A percentile compares a stretch with the other conserved stretches of the same genome.
These are phyloP conservation scores for Salicornia ramosissima DNA, from an alignment of 148 eudicot species.

Conservation along the genomic window DNA sequence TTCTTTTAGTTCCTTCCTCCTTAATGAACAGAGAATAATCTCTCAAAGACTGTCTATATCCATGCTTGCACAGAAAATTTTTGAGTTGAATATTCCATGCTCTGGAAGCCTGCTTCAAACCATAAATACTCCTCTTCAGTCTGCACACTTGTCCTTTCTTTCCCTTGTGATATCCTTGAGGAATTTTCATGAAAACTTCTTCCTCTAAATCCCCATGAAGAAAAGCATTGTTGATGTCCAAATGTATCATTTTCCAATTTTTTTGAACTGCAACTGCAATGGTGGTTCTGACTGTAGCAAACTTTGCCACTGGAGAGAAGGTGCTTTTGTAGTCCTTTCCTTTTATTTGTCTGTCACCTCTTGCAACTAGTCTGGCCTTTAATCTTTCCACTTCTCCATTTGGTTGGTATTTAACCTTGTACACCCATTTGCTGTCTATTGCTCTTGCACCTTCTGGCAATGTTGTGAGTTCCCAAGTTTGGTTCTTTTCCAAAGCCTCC, in stretches of 20 bases:
- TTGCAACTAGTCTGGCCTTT: too few relatives aligned
- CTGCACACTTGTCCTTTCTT: not conserved
- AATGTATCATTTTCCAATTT: not conserved
- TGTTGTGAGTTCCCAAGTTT: not conserved
- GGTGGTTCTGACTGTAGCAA: not conserved
- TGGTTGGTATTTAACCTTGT: too few relatives aligned
- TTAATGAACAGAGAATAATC: too few relatives aligned
- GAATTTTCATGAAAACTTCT: not conserved
- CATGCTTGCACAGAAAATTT: too few relatives aligned
- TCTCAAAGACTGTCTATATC: too few relatives aligned
- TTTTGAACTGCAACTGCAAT: not conserved
- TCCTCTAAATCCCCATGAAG: not conserved
- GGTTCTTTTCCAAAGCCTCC: not conserved
- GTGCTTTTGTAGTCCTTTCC: not conserved
- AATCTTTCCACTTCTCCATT: too few relatives aligned
- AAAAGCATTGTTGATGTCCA: not conserved
- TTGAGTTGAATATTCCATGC: not conserved
- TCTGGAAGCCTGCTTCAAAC: not conserved
- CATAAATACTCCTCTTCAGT: not conserved
- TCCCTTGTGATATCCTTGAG: not conserved
- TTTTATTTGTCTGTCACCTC: too few relatives aligned
- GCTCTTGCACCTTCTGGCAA: not conserved
- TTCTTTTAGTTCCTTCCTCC: too few relatives aligned
- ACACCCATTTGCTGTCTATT: not conserved
- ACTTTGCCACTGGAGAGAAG: not conserved